Evolutionary conservation across 257 asterid species (phyloP).

Genomic region (Catharanthus roseus): DNA sequence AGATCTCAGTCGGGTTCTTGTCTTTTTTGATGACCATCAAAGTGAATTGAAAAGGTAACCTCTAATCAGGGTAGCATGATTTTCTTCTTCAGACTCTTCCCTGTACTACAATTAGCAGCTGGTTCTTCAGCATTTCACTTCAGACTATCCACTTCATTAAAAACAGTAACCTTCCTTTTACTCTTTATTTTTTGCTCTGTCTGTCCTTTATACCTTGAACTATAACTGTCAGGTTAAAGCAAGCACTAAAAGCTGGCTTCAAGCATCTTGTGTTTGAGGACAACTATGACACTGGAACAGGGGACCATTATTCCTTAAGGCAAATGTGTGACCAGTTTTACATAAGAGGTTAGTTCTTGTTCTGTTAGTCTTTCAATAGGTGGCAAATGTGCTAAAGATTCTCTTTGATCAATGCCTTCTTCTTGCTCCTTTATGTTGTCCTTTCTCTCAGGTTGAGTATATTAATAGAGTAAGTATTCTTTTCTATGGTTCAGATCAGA

Average conservation of each 20-base stretch:
- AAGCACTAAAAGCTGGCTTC: conserved; percentile 97
- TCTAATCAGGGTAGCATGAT: background rate
- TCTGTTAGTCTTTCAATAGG: background rate
- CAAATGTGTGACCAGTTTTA: conserved; percentile 95
- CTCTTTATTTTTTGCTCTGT: background rate
- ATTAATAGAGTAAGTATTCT: background rate
- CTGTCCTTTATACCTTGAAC: conserved; percentile 1
- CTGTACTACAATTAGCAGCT: background rate
- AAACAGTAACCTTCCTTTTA: background rate
- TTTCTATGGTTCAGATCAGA: background rate
- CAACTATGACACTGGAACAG: conserved; percentile 98
- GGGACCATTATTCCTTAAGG: conserved; percentile 95
- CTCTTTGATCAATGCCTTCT: background rate
- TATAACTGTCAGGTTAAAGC: conserved; percentile 62
- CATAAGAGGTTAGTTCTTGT: conserved; percentile 52
- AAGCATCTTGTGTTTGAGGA: conserved; percentile 94
- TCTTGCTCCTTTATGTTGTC: background rate
- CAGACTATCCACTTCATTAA: background rate
- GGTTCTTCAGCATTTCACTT: background rate
- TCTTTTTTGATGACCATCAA: conserved; percentile 98
- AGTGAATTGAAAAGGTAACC: conserved; percentile 86
- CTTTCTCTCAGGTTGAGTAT: background rate
- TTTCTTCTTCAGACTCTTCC: background rate
- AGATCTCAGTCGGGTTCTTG: conserved; percentile 65
- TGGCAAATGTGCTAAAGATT: background rate